Percentiles rank a stretch among this genome's conserved stretches.
Evolutionary conservation across 2,329 filamentous ascomycete genomes (phyloP).

Genomic region (Aspergillus eucalypticola): DNA sequence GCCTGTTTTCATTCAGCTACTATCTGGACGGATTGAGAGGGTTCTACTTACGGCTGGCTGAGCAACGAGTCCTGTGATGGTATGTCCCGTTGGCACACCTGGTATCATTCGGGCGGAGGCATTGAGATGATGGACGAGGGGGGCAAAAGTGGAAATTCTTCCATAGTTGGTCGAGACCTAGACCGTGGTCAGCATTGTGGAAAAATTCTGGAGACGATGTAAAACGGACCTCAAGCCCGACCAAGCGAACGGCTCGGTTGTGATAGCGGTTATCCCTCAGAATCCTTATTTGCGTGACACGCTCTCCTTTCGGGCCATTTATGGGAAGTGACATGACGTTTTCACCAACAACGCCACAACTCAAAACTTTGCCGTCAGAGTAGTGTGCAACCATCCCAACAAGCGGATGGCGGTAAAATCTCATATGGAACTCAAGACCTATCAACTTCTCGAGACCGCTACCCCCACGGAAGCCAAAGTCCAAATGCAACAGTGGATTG

Average conservation of each 20-base stretch:
- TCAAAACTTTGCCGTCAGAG: not conserved
- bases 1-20: constrained; percentile 1
- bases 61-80: constrained; percentile 9
- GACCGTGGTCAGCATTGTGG: constrained; percentile 4
- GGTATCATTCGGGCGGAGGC: not conserved
- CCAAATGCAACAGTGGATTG: constrained; percentile 14
- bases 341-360: constrained; percentile 9
- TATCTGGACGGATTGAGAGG: not conserved
- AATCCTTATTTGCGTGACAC: constrained; percentile 7
- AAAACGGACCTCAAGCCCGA: constrained; percentile 9
- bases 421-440: constrained; percentile 11
- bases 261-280: not conserved
- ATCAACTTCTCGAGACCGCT: constrained; percentile 5
- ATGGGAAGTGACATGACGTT: constrained; percentile 9
- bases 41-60: not conserved
- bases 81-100: constrained; percentile 4
- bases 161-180: constrained; percentile 14
- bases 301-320: constrained; percentile 9
- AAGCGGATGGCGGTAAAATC: constrained; percentile 1
- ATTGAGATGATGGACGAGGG: constrained; percentile 3
- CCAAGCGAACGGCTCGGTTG: not conserved
- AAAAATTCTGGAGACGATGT: not conserved
- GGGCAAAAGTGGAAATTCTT: constrained; percentile 9
- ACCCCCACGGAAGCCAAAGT: constrained; percentile 14
- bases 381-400: constrained; percentile 8